Percentiles rank a stretch among this genome's conserved stretches.
These are phyloP conservation scores for Pyrenochaeta sp. DNA, from an alignment of 2,329 filamentous ascomycete genomes.

Conservation along the genomic window DNA sequence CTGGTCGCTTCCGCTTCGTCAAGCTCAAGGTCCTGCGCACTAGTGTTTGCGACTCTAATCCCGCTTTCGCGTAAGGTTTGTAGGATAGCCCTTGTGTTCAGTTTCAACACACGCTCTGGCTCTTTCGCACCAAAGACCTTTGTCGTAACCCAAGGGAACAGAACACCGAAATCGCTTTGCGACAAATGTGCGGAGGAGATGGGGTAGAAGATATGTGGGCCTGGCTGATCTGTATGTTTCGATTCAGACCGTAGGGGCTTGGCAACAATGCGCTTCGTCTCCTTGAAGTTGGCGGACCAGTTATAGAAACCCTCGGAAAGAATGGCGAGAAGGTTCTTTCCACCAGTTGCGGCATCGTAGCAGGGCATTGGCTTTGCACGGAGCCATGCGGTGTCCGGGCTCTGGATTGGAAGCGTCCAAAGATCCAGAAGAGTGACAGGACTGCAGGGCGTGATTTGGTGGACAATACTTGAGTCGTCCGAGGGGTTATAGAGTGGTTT, in stretches of 20 bases:
- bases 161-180: constrained; percentile 82
- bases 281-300: constrained; percentile 76
- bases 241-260: constrained; percentile 60
- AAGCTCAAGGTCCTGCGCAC: constrained; percentile 51
- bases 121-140: constrained; percentile 66
- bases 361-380: constrained; percentile 77
- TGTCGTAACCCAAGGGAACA: constrained; percentile 74
- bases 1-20: constrained; percentile 24
- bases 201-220: constrained; percentile 78
- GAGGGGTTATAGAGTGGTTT: constrained; percentile 69
- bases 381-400: constrained; percentile 68
- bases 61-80: constrained; percentile 66
- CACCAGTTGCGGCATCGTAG: constrained; percentile 64
- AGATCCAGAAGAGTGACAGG: constrained; percentile 78
- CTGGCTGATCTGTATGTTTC: constrained; percentile 47
- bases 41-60: constrained; percentile 53
- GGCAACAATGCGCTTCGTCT: constrained; percentile 72
- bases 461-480: constrained; percentile 63
- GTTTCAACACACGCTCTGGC: constrained; percentile 79
- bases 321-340: constrained; percentile 70
- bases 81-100: constrained; percentile 85
- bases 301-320: constrained; percentile 81
- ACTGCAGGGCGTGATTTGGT: constrained; percentile 73
- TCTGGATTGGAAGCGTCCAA: constrained; percentile 78
- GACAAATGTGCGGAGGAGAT: constrained; percentile 78